Evolutionary conservation across 2,329 filamentous ascomycete species (phyloP).

Genomic region (Penicillium nordicum): DNA sequence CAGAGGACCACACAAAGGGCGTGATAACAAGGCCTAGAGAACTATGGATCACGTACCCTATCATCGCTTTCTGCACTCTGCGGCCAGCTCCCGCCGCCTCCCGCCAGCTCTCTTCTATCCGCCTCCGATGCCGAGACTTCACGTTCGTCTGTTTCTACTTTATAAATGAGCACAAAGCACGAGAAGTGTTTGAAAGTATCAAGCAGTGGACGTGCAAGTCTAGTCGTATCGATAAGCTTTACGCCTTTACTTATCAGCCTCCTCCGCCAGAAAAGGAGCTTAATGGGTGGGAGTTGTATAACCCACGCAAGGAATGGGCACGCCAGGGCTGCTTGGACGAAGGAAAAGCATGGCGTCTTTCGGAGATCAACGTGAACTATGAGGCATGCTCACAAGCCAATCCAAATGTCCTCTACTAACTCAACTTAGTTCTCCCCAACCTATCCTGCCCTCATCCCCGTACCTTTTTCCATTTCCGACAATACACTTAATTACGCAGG

Average conservation of each 20-base stretch:
- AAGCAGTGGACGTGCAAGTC: slow-evolving; percentile 76
- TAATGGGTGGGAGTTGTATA: slow-evolving; percentile 80
- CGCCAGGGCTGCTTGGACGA: slow-evolving; percentile 84
- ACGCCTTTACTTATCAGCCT: slow-evolving; percentile 83
- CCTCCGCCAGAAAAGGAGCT: slow-evolving; percentile 68
- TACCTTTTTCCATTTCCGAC: slow-evolving; percentile 90
- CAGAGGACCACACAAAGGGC: slow-evolving; percentile 41
- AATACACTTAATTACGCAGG: slow-evolving; percentile 92
- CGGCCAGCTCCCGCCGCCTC: slow-evolving; percentile 68
- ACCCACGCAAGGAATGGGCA: slow-evolving; percentile 78
- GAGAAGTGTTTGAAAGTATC: slow-evolving; percentile 85
- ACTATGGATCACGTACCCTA: slow-evolving; percentile 91
- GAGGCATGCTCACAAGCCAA: slow-evolving; percentile 41
- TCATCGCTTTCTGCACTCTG: slow-evolving; percentile 77
- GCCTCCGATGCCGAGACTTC: slow-evolving; percentile 88
- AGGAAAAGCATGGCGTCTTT: slow-evolving; percentile 81
- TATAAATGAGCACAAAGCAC: slow-evolving; percentile 65
- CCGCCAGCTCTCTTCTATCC: slow-evolving; percentile 73
- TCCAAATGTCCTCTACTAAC: slow-evolving; percentile 22
- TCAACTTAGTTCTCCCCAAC: slow-evolving; percentile 71
- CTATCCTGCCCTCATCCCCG: slow-evolving; percentile 79
- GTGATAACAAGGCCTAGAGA: slow-evolving; percentile 58
- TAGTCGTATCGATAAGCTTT: slow-evolving; percentile 79
- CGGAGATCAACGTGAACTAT: slow-evolving; percentile 85
- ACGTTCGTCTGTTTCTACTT: slow-evolving; percentile 92